These are phyloP conservation scores for Crassisporium funariophilum DNA, from an alignment of 768 basidiomycete genomes.

Conservation along the genomic window DNA sequence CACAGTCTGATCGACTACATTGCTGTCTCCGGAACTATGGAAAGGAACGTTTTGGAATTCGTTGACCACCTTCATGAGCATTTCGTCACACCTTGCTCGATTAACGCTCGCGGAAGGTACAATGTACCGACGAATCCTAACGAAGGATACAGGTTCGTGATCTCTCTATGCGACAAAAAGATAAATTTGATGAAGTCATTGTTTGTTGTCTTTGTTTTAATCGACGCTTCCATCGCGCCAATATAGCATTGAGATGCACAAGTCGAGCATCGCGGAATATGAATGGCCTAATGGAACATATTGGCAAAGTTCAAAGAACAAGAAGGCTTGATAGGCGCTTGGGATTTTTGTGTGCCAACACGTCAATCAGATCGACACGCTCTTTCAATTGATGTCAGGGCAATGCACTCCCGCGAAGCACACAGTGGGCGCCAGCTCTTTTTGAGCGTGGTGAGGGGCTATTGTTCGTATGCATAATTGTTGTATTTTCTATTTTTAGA, in stretches of 20 bases:
- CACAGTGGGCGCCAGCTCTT: too few relatives aligned
- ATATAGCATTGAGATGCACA: slow-evolving; percentile 85
- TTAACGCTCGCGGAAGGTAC: slow-evolving; percentile 84
- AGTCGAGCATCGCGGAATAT: slow-evolving; percentile 77
- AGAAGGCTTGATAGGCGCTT: background rate
- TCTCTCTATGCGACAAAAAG: background rate
- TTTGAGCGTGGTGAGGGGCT: too few relatives aligned
- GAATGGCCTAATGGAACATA: slow-evolving; percentile 87
- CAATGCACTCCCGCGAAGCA: too few relatives aligned
- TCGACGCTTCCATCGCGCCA: background rate
- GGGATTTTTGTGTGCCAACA: background rate
- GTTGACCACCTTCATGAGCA: slow-evolving; percentile 94
- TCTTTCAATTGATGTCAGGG: too few relatives aligned
- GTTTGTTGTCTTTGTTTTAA: background rate
- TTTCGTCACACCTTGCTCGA: slow-evolving; percentile 85
- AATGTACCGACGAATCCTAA: slow-evolving; percentile 76
- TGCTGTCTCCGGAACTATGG: slow-evolving; percentile 87
- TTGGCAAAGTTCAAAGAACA: slow-evolving; percentile 48
- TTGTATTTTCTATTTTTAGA: too few relatives aligned
- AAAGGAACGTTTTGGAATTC: slow-evolving; percentile 90
- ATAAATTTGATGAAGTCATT: background rate
- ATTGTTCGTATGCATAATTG: too few relatives aligned
- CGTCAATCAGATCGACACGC: too few relatives aligned
- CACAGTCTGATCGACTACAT: slow-evolving; percentile 90
- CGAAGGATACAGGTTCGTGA: slow-evolving; percentile 73